Base-by-base conservation (phyloP, 2,329 filamentous ascomycete species). In the Coniosporium tulheliwenetii region DNA sequence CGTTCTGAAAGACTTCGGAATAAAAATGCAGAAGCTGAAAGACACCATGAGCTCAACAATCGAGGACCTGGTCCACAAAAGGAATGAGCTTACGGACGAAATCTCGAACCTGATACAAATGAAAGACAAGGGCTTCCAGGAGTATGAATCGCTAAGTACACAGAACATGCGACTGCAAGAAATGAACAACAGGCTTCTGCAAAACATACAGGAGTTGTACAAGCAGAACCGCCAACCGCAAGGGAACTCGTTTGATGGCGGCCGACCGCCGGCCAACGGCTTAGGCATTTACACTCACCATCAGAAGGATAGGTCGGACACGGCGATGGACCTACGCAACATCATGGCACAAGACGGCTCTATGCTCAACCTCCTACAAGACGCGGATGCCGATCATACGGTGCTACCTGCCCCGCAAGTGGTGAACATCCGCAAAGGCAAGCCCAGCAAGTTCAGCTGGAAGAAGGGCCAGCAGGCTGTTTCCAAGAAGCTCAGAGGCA, bases 361-460 rank as follows among this genome's bases (percentile, higher is more conserved):
- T 1, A 60, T 60, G 47, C 58, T 60, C 16, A 60, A 64, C 42
- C 50, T 67, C 13, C 56, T 58, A 16, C 50, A 65, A 19, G 70
- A 74, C 13, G 81, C 83, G 37, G 85, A 91, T 34, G 70, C 63
- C 8, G 76, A 79, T 47, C 64, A 70, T 10, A 71, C 72, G 0
- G 62, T 80, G 38, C 59, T 77, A 46, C 70, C 77, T 26, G 82
- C 85, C 2, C 87, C 91, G n/a, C 91, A 93, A 45, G 83, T 96
- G 30, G 83, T 96, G 45, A 93, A 91, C 52, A 93, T 96, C 46
- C 79, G 86, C 52, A 96, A 95, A 64, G 86, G 83, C 29, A 86
- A 94, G 56, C 78, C 81, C 41, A 93, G 86, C 66, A 96, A 95
- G 60, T 95, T 95, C 64, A 94, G 94, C 64, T 96, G 91, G 87